Conservation (phyloP, 371 early-diverging fungal species). For the Enteropsectra breve region DNA sequence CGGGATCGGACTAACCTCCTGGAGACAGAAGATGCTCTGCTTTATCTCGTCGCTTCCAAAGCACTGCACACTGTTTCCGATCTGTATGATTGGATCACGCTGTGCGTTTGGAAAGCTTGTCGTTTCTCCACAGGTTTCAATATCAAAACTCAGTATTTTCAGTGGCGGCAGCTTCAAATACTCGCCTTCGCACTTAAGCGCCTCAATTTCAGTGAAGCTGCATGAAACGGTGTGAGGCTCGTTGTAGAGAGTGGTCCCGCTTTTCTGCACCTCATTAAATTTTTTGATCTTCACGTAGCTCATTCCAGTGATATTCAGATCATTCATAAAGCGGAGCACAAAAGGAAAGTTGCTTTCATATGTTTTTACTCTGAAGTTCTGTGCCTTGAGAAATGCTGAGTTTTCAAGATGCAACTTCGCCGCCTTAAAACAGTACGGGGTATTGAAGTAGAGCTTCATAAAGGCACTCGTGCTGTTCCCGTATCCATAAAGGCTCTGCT, state of each 20-base stretch:
- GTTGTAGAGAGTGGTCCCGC: constrained; percentile 60
- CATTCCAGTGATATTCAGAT: constrained; percentile 79
- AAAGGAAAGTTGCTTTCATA: constrained; percentile 84
- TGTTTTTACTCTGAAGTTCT: constrained; percentile 58
- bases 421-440: constrained; percentile 53
- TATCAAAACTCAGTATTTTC: constrained; percentile 90
- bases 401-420: constrained; percentile 58
- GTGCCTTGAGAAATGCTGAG: constrained; percentile 2
- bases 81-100: constrained; percentile 95
- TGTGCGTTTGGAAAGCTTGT: constrained; percentile 87
- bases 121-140: constrained; percentile 89
- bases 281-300: constrained; percentile 60
- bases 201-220: constrained; percentile 65
- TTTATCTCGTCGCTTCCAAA: constrained; percentile 76
- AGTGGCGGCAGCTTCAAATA: constrained; percentile 86
- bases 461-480: constrained; percentile 53
- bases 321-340: constrained; percentile 90
- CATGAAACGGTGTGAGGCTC: constrained; percentile 73
- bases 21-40: constrained; percentile 77
- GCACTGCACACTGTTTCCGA: constrained; percentile 78
- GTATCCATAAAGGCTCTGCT: constrained; percentile 69
- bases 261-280: constrained; percentile 10
- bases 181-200: constrained; percentile 74
- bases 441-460: constrained; percentile 62
- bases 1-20: constrained; percentile 75